Base-by-base conservation (phyloP, 163 green algal genomes). In the Smithsoniella earleae region DNA sequence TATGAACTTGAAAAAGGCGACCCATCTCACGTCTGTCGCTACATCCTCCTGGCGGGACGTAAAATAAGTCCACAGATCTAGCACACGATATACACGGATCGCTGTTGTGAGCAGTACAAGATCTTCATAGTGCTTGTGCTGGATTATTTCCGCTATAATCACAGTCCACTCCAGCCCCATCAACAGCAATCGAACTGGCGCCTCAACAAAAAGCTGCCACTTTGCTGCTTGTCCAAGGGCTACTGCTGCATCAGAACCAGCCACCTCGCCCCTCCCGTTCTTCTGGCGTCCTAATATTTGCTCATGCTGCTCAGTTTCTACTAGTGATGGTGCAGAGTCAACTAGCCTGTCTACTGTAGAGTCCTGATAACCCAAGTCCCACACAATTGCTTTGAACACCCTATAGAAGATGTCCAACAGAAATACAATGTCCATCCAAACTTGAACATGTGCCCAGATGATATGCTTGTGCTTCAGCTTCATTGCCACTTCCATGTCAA, bases 1-100 rank as follows among this genome's bases (percentile, higher is more conserved):
- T 1, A 16, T n/a, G 25, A 69, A 69, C 58, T 69, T 69, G 58
- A 69, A 69, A 1, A 69, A 69, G n/a, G 58, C 58, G 6, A 69
- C 34, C 58, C 3, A 38, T 30, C 58, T 30, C 25, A 69, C 58
- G 43, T 69, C 25, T 13, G 58, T 69, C 6, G 58, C 58, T 0
- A 69, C 58, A 40, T 69, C 58, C 20, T 69, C 58, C 27, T 69
- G 58, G 5, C n/a, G 20, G 3, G 4, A n/a, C 28, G 58, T 43
- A 13, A 69, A 69, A 31, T 69, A 69, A 5, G 3, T 13, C 58
- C 31, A 43, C 16, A 69, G 4, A 69, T 69, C 58, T 30, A 34
- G 6, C 10, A 69, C 22, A 5, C 58, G 58, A 13, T 69, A 69
- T 34, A 34, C 13, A 10, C 49, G 31, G 13, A 27, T 27, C 8